phyloP scores from a whole-genome alignment of 805 yeast genomes.

The Starmerella apis region DNA sequence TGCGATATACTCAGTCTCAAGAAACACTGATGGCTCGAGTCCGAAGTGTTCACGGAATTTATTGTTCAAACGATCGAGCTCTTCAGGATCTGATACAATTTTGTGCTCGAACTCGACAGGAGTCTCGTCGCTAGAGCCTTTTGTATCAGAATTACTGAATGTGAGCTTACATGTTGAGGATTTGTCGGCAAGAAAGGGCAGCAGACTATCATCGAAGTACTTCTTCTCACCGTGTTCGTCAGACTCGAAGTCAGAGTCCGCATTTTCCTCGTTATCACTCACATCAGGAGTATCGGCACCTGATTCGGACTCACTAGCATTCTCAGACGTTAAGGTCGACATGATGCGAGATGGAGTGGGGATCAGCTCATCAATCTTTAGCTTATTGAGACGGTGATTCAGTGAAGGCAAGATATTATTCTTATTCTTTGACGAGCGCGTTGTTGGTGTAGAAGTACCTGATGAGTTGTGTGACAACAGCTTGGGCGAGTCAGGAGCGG shows the following conservation, averaged over 20 bases:
- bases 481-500: background rate
- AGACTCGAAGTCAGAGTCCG: conserved; percentile 14
- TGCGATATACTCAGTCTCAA: conserved; percentile 50
- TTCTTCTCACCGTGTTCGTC: background rate
- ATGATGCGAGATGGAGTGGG: background rate
- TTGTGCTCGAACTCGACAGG: background rate
- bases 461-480: background rate
- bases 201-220: conserved; percentile 7
- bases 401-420: conserved; percentile 8
- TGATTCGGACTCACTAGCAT: background rate
- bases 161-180: conserved; percentile 6
- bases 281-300: background rate
- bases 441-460: conserved; percentile 1
- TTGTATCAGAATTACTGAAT: background rate
- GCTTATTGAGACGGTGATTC: conserved; percentile 10
- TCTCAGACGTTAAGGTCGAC: background rate
- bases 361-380: conserved; percentile 8
- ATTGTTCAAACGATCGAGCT: conserved; percentile 40
- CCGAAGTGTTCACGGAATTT: conserved; percentile 60
- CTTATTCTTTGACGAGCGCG: conserved; percentile 2
- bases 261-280: conserved; percentile 13
- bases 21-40: conserved; percentile 40
- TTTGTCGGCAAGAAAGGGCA: conserved; percentile 5
- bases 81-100: background rate
- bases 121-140: background rate